Base-by-base conservation (phyloP, 164 flowering plant genomes). In the Nelumbo lutea region DNA sequence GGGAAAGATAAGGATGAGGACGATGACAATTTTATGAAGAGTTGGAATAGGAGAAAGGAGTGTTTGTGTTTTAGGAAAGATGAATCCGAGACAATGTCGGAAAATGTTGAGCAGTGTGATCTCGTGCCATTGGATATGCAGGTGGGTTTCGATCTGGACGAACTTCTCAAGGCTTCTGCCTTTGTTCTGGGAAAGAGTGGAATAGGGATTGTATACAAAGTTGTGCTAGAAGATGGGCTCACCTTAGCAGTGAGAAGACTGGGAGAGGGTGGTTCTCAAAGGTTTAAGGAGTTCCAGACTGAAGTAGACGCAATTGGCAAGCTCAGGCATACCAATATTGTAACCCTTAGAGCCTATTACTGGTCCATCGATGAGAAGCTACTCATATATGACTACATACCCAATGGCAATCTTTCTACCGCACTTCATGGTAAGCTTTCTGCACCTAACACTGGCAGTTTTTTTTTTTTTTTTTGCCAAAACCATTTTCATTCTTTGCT, bases 281-380 rank as follows among this genome's bases (percentile, higher is more conserved):
- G 97, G 82, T 88, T 86, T 52, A 92, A 88, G 73, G 97, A 95
- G 72, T 95, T 95, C 70, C 91, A 84, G 69, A 85, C 88, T 0
- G 99, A 95, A 81, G 97, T 92, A 0, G 94, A 90, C 77, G 97
- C 93, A 11, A 89, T 95, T 69, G 97, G 96, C 13, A 92, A 88
- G 85, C 73, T 95, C 45, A 85, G 85, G 78, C 99, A 95, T 79
- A 88, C 82, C 0, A 92, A 95, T 62, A 79, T 95, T 61, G 91
- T 88, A 2, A 84, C 86, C 60, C 88, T 95, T 4, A 84, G 90
- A 74, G 99, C 99, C 13, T 95, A 89, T 81, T 90, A 92, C 73
- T 95, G 97, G 97, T 92, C 99, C 53, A 82, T 85, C 67, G 94
- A 92, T 71, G 99, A 95, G 88, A 95, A 95, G 85, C 83, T 95